Conservation (phyloP, 345 rosid species). For the Physaria fendleri region DNA sequence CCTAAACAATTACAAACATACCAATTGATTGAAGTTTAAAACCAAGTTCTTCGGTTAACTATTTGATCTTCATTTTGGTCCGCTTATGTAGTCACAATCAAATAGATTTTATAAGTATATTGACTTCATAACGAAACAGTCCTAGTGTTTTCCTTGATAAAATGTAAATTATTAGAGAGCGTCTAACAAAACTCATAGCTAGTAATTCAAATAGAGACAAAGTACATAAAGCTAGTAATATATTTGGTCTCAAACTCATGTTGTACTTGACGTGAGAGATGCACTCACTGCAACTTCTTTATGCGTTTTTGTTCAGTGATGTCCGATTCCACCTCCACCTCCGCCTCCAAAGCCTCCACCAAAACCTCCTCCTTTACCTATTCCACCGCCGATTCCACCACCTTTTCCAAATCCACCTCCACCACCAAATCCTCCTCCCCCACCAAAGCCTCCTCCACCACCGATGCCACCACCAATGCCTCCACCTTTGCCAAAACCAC, state of each 20-base stretch:
- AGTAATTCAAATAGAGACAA: conserved; percentile 1
- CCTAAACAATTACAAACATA: too few relatives aligned
- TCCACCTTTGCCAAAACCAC: background rate
- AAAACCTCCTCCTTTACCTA: conserved; percentile 19
- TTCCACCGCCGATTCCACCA: conserved; percentile 23
- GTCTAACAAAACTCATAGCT: conserved; percentile 6
- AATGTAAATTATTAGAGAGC: conserved; percentile 2
- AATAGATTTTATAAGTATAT: background rate
- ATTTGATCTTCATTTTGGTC: too few relatives aligned
- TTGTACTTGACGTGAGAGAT: conserved; percentile 9
- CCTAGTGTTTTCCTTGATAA: background rate
- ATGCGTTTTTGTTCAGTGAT: conserved; percentile 8
- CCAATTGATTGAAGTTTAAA: too few relatives aligned
- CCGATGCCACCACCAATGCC: background rate
- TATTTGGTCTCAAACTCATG: conserved; percentile 6
- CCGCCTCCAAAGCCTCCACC: conserved; percentile 17
- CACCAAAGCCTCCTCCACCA: background rate
- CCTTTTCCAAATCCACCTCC: conserved; percentile 27
- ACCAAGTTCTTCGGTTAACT: too few relatives aligned
- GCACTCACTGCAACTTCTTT: conserved; percentile 11
- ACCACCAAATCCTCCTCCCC: conserved; percentile 11
- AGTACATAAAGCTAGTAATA: background rate
- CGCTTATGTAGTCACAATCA: too few relatives aligned
- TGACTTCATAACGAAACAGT: background rate
- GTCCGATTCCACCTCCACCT: conserved; percentile 17